Conservation (phyloP, 352 stramenopile species). For the Pythium coloratum region DNA sequence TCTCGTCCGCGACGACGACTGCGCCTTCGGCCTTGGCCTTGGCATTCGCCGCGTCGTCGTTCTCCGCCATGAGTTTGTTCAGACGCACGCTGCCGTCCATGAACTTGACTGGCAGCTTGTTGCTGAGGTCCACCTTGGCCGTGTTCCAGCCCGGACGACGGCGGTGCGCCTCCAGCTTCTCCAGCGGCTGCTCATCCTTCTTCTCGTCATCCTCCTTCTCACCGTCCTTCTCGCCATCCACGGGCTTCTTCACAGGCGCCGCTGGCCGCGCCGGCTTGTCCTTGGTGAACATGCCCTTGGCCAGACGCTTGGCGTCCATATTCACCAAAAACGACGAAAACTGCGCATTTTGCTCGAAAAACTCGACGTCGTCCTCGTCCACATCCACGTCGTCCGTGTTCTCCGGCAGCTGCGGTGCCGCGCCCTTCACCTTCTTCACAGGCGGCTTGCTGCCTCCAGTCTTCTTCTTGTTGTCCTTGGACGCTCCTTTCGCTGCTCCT, state of each 20-base stretch:
- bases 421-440: slow-evolving; percentile 46
- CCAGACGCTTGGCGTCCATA: slow-evolving; percentile 75
- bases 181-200: slow-evolving; percentile 52
- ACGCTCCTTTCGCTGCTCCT: background rate
- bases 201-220: slow-evolving; percentile 38
- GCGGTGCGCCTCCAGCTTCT: slow-evolving; percentile 75
- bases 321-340: slow-evolving; percentile 76
- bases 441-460: slow-evolving; percentile 4
- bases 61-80: slow-evolving; percentile 70
- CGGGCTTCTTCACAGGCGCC: slow-evolving; percentile 24
- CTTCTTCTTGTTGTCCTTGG: slow-evolving; percentile 13
- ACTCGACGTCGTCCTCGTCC: slow-evolving; percentile 80
- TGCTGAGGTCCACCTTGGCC: slow-evolving; percentile 55
- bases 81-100: slow-evolving; percentile 81
- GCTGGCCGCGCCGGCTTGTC: slow-evolving; percentile 29
- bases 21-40: slow-evolving; percentile 19
- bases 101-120: slow-evolving; percentile 85
- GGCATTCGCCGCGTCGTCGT: slow-evolving; percentile 13
- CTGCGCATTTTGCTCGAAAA: slow-evolving; percentile 67
- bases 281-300: slow-evolving; percentile 41
- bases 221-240: slow-evolving; percentile 25
- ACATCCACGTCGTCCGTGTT: slow-evolving; percentile 61
- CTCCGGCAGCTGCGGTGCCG: slow-evolving; percentile 38
- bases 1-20: slow-evolving; percentile 19
- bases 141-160: slow-evolving; percentile 63